Base-by-base conservation (phyloP, 1,139 yeast species). In the Oligophagozyma castellii region DNA sequence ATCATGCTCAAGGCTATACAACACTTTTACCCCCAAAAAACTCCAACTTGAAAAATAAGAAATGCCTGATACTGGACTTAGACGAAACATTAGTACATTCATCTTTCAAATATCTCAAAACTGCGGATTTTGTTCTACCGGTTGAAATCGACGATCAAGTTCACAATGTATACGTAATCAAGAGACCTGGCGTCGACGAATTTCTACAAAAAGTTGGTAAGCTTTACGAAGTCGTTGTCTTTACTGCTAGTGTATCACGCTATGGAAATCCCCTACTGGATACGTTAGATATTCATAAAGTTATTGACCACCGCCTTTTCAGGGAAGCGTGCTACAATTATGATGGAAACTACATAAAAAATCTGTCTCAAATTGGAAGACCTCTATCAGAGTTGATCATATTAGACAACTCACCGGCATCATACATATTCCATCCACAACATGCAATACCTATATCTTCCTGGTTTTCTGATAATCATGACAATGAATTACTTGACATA, bases 391-490 rank as follows among this genome's bases (percentile, higher is more conserved):
- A 84, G 40, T 63, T 78, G 27, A 84, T 89, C 35, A 89, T 89
- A 42, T 75, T 89, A 42, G 98, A 89, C 60, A 89, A 89, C 56
- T 83, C 95, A 3, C 96, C 98, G 3, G 93, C 95, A 5, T 80
- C 94, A n/a, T 89, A 89, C 54, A 73, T 84, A 33, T 80, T 86
- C 63, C 96, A 89, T 51, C 96, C 96, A 12, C 92, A 81, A 50
- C 95, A 89, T 58, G 93, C 95, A 10, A 77, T 89, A 24, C 98
- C 98, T 10, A 80, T 89, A 21, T 80, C 95, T 40, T 74, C 89
- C 53, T 89, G 98, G 98, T 89, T 89, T 61, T 80, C 94, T 43
- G 98, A 89, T 59, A 74, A 89, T 24, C 96, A 89, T 53, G 98
- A 89, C 54, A 84, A 84, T 52, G 98, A 89, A 61, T 65, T 89